A percentile compares a stretch with the other conserved stretches of the same genome.
phyloP scores from a whole-genome alignment of 2,329 filamentous ascomycete species.

The Amphichorda felina region DNA sequence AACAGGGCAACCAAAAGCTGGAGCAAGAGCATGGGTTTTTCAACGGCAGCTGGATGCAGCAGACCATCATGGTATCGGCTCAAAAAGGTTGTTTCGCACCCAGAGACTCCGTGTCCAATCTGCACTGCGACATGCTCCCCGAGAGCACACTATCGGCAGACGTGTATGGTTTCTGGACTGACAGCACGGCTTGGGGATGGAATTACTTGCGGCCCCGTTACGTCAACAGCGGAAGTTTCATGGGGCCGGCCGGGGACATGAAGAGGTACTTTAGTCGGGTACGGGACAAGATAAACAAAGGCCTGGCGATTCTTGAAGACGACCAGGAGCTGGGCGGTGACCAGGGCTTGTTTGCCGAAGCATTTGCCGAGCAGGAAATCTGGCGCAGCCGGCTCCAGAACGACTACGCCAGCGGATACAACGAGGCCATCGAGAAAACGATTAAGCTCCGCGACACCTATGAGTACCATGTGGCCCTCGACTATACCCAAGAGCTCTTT shows the following conservation, averaged over 20 bases:
- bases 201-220: slow-evolving; percentile 11
- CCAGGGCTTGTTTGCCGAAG: slow-evolving; percentile 17
- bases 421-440: background rate
- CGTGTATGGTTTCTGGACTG: slow-evolving; percentile 11
- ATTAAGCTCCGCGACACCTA: background rate
- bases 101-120: slow-evolving; percentile 6
- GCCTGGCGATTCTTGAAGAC: slow-evolving; percentile 3
- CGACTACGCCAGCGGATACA: background rate
- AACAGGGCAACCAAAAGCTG: slow-evolving; percentile 7
- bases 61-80: slow-evolving; percentile 11
- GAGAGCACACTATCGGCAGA: slow-evolving; percentile 9
- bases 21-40: background rate
- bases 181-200: slow-evolving; percentile 1
- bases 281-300: slow-evolving; percentile 12
- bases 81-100: slow-evolving; percentile 12
- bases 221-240: slow-evolving; percentile 17
- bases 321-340: slow-evolving; percentile 12
- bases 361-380: slow-evolving; percentile 15
- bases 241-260: slow-evolving; percentile 16
- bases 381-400: slow-evolving; percentile 17
- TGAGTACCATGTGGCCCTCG: slow-evolving; percentile 13
- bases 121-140: slow-evolving; percentile 12
- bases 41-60: slow-evolving; percentile 8
- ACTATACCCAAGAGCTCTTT: slow-evolving; percentile 12
- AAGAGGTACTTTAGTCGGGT: slow-evolving; percentile 12